A percentile compares a stretch with the other conserved stretches of the same genome.
These are phyloP conservation scores for Akanthomyces uredinophilus DNA, from an alignment of 2,329 filamentous ascomycete species.

Conservation along the genomic window DNA sequence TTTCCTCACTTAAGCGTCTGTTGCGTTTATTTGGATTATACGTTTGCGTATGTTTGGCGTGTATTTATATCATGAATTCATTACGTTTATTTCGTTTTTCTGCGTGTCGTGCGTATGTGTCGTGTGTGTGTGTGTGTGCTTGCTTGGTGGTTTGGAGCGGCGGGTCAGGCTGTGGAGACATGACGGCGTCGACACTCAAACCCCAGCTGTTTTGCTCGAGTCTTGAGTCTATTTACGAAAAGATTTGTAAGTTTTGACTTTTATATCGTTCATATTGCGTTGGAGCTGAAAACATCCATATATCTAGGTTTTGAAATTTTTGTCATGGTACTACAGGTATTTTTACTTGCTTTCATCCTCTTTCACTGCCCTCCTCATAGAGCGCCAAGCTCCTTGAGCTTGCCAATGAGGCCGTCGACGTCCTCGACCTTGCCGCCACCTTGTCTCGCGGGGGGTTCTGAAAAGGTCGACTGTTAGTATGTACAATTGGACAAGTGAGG, in stretches of 20 bases:
- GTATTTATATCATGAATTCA: constrained; percentile 15
- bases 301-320: neutral
- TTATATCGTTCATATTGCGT: neutral
- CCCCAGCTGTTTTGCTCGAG: neutral
- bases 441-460: constrained; percentile 77
- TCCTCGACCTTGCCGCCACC: constrained; percentile 96
- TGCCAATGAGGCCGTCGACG: constrained; percentile 88
- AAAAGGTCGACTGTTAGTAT: neutral
- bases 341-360: neutral
- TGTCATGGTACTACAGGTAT: constrained; percentile 8
- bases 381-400: constrained; percentile 93
- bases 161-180: neutral
- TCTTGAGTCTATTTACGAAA: neutral
- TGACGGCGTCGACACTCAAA: neutral
- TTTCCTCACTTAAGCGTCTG: neutral
- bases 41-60: constrained; percentile 12
- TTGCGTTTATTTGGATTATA: constrained; percentile 13
- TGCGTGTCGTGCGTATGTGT: constrained; percentile 18
- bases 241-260: neutral
- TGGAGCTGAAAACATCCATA: neutral
- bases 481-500: no score
- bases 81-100: constrained; percentile 19
- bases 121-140: constrained; percentile 11
- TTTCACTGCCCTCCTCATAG: constrained; percentile 46
- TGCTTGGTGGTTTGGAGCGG: neutral